Evolutionary conservation across 331 rosid species (phyloP).

Genomic region (Malus hybrid): DNA sequence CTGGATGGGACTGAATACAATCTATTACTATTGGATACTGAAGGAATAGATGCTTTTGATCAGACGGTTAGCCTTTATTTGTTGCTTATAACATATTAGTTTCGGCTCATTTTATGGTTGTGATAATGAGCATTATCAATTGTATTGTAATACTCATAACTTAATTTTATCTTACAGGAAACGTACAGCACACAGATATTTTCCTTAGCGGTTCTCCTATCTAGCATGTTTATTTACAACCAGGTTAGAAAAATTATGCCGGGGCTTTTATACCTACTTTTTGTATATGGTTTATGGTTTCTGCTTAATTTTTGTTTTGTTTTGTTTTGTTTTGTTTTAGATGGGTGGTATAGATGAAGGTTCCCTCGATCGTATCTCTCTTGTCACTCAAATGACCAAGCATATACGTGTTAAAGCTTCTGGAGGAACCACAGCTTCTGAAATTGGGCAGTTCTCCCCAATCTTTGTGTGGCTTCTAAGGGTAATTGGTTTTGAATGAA

Average conservation of each 20-base stretch:
- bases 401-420: conserved; percentile 81
- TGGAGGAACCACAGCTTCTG: conserved; percentile 61
- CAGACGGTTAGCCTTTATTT: conserved; percentile 63
- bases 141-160: not conserved
- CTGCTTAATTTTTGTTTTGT: not conserved
- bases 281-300: not conserved
- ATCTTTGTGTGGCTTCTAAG: conserved; percentile 89
- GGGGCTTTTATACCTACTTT: not conserved
- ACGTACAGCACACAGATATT: conserved; percentile 89
- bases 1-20: conserved; percentile 88
- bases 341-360: conserved; percentile 94
- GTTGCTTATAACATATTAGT: not conserved
- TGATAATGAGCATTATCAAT: not conserved
- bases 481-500: conserved; percentile 29
- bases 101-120: not conserved
- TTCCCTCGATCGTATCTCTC: conserved; percentile 85
- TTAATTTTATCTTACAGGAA: conserved; percentile 41
- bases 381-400: conserved; percentile 84
- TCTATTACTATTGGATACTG: conserved; percentile 76
- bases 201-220: conserved; percentile 79
- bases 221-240: conserved; percentile 88
- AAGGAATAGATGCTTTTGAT: conserved; percentile 96
- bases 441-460: conserved; percentile 80
- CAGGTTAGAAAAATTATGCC: conserved; percentile 44
- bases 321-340: conserved; percentile 21